Evolutionary conservation across 108 stramenopile species (phyloP), one percentile per base, ranked within the genome.

Genomic region (Fistulifera solaris): DNA sequence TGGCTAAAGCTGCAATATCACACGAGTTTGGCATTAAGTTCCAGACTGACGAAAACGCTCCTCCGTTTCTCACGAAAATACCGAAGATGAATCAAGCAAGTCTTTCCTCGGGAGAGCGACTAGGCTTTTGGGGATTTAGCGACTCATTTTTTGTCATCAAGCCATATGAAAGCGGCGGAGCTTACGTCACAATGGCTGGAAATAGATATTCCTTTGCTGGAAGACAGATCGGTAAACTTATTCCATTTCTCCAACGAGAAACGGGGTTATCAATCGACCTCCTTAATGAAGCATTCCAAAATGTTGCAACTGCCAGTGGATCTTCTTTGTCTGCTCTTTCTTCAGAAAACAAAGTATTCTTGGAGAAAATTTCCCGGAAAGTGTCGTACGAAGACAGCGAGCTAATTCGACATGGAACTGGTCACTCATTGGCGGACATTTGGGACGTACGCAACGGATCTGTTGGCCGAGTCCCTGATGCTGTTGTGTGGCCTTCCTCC

Each of bases 41-140:
- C 19, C 19, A 19, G 3, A 8, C 4, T 17, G 4, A 4, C 44
- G 44, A 45, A 45, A 21, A 11, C 11, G 7, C 4, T 47, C 21
- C 47, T 45, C 44, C 11, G 21, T 14, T 58, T 23, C 6, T 8
- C 14, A 40, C 38, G 21, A 21, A 48, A 26, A 45, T 1, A 48
- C 13, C 25, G 44, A 26, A 14, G 16, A 1, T 24, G 39, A 56
- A 8, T 16, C 6, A 56, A 4, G 35, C 19, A 40, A 40, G 41
- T 14, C 38, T 50, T 2, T 4, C 26, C 47, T 62, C 61, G 15
- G 27, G 51, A 0, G 91, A 93, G 70, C 58, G 73, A 25, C 77
- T 85, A 38, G 92, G 92, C 13, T 75, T 83, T 48, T 93, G 87
- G 92, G 92, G 92, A 8, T 93, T 81, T 59, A 25, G 55, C 41